Percentiles rank a stretch among this genome's conserved stretches.
Conservation (phyloP, 768 basidiomycete species). For the Mycena albidolilacea region DNA sequence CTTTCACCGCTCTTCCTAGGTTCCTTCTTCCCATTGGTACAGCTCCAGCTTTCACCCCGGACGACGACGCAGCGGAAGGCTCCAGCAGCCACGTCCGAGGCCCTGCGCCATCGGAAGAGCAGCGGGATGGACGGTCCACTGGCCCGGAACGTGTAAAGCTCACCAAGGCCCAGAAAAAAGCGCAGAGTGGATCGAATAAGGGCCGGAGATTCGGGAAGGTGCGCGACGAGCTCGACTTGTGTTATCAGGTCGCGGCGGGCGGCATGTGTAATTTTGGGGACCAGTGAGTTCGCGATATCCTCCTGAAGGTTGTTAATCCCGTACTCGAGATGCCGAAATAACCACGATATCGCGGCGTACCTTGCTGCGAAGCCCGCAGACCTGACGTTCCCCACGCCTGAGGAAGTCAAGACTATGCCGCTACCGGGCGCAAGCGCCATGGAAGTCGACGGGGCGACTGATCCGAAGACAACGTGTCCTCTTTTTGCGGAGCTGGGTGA, state of each 20-base stretch:
- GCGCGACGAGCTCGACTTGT: constrained; percentile 86
- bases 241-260: constrained; percentile 84
- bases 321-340: constrained; percentile 78
- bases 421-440: constrained; percentile 61
- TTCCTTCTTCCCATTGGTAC: constrained; percentile 53
- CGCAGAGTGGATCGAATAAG: constrained; percentile 87
- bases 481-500: constrained; percentile 77
- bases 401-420: constrained; percentile 59
- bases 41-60: constrained; percentile 48
- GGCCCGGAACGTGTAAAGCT: constrained; percentile 53
- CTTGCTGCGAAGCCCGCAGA: constrained; percentile 84
- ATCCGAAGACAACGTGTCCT: constrained; percentile 70
- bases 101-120: constrained; percentile 42
- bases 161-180: constrained; percentile 79
- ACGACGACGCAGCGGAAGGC: constrained; percentile 79
- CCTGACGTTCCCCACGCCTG: constrained; percentile 68
- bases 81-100: constrained; percentile 55
- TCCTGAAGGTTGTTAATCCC: constrained; percentile 2
- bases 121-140: constrained; percentile 39
- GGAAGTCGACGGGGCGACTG: constrained; percentile 35
- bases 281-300: constrained; percentile 59
- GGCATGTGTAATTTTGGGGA: constrained; percentile 78
- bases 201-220: constrained; percentile 83
- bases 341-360: constrained; percentile 84
- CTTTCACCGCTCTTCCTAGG: constrained; percentile 45